Evolutionary conservation across 73 alveolate species (phyloP).

Genomic region (Uronychia binucleata): DNA sequence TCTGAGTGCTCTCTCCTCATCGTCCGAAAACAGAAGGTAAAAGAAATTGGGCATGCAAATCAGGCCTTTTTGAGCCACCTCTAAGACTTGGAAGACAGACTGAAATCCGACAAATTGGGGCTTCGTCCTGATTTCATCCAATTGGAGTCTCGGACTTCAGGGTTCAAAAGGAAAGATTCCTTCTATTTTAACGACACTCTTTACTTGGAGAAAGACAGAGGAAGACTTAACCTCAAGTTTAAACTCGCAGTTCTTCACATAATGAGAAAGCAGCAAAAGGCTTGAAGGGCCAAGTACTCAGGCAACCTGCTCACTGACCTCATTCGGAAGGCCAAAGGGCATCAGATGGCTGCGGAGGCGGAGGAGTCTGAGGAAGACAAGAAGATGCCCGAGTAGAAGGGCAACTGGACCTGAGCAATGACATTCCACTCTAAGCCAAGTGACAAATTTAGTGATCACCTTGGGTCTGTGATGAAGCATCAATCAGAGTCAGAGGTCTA

Average conservation of each 20-base stretch:
- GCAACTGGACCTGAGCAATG: no score
- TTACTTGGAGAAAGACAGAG: neutral
- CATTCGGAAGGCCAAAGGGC: neutral
- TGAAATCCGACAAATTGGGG: neutral
- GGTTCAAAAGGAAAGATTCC: neutral
- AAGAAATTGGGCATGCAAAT: neutral
- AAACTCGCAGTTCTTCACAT: neutral
- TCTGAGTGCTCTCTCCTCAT: neutral
- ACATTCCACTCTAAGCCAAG: no score
- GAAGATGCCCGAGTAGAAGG: no score
- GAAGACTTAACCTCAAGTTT: neutral
- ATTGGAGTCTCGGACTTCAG: neutral
- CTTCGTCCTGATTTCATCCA: neutral
- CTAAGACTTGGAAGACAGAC: neutral
- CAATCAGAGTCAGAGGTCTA: no score
- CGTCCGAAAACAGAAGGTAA: neutral
- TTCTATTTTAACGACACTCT: neutral
- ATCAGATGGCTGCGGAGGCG: neutral
- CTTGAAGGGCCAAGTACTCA: neutral
- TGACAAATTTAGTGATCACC: no score
- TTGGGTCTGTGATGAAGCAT: no score
- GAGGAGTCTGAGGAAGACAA: no score
- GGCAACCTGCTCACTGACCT: neutral
- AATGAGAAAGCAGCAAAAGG: neutral
- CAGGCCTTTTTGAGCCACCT: neutral